Conservation (phyloP, 1,284 basidiomycete species). For the Trametes hirsuta region DNA sequence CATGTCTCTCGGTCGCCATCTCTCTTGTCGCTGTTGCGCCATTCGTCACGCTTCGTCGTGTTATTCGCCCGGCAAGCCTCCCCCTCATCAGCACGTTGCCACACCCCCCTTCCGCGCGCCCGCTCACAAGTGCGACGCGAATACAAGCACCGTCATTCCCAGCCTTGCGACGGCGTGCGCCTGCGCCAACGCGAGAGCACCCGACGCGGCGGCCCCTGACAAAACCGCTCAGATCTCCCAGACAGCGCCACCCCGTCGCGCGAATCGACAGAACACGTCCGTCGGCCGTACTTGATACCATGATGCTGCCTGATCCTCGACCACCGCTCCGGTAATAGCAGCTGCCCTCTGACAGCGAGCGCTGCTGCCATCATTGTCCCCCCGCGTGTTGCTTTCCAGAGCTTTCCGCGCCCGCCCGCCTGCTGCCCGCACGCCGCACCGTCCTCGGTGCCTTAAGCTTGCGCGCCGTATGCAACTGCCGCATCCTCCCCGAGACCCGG, state of each 20-base stretch:
- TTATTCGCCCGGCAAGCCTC: not conserved
- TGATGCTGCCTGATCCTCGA: not conserved
- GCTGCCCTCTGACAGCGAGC: too few species aligned
- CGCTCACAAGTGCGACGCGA: not conserved
- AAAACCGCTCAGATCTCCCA: not conserved
- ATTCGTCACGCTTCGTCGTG: not conserved
- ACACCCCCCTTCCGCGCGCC: not conserved
- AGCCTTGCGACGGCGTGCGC: not conserved
- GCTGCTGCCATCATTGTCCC: too few species aligned
- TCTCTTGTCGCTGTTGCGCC: not conserved
- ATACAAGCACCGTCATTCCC: not conserved
- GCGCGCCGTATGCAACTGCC: not conserved
- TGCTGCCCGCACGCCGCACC: not conserved
- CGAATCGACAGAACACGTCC: slow-evolving; percentile 3
- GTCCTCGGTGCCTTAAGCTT: not conserved
- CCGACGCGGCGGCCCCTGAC: not conserved
- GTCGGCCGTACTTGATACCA: not conserved
- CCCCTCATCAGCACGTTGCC: slow-evolving; percentile 6
- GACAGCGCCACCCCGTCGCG: not conserved
- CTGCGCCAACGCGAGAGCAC: not conserved
- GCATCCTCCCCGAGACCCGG: not conserved
- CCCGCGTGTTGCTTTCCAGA: not conserved
- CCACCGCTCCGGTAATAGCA: not conserved
- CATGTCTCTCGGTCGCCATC: not conserved
- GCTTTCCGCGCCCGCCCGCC: not conserved